These are phyloP conservation scores for Nakazawaea wyomingensis DNA, from an alignment of 805 yeast species.

Conservation along the genomic window DNA sequence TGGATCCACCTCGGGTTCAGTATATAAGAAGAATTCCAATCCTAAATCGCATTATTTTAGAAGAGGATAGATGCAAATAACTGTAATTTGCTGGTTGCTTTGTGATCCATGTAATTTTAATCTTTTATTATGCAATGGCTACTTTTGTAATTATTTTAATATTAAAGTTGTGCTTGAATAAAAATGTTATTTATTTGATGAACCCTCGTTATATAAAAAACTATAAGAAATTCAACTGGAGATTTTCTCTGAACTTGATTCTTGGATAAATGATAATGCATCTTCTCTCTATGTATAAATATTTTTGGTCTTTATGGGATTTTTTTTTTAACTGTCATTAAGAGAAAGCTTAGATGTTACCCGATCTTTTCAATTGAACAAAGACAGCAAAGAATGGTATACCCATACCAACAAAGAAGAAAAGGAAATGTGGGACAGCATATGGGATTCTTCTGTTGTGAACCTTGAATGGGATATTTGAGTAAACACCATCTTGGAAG, in stretches of 20 bases:
- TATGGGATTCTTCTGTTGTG: conserved; percentile 90
- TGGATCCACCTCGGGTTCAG: background rate
- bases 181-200: too few relatives aligned
- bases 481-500: conserved; percentile 79
- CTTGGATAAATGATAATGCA: background rate
- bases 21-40: background rate
- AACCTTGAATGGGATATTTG: conserved; percentile 91
- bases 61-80: too few relatives aligned
- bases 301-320: background rate
- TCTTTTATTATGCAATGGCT: too few relatives aligned
- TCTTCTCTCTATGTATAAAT: background rate
- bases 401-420: conserved; percentile 59
- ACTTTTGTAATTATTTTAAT: too few relatives aligned
- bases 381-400: conserved; percentile 75
- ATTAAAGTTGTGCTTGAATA: too few relatives aligned
- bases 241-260: too few relatives aligned
- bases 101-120: too few relatives aligned
- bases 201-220: too few relatives aligned
- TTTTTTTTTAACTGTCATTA: too few relatives aligned
- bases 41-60: background rate
- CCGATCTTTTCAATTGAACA: conserved; percentile 87
- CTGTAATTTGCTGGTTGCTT: background rate
- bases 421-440: conserved; percentile 76
- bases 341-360: conserved; percentile 35
- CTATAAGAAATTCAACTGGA: too few relatives aligned